These are phyloP conservation scores for Camellia oleifera DNA, from an alignment of 179 eudicot genomes.

Conservation along the genomic window DNA sequence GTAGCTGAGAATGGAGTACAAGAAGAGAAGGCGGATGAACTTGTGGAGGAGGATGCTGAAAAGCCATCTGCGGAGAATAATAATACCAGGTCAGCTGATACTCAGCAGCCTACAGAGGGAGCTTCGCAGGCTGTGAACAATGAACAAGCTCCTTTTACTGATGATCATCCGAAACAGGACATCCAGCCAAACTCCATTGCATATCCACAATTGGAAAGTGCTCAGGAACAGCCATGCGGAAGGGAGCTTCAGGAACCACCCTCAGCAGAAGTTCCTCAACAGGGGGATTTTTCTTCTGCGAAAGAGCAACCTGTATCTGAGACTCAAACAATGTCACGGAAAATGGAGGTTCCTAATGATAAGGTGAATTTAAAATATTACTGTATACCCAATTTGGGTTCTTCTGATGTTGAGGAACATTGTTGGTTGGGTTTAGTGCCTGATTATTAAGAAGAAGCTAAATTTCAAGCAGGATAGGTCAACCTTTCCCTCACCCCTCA, in stretches of 20 bases:
- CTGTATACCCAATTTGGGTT: too few relatives aligned
- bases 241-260: slow-evolving; percentile 26
- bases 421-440: neutral
- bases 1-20: neutral
- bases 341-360: slow-evolving; percentile 84
- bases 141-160: slow-evolving; percentile 21
- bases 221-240: slow-evolving; percentile 32
- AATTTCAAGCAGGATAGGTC: neutral
- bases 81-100: slow-evolving; percentile 13
- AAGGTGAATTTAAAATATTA: slow-evolving; percentile 47
- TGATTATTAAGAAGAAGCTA: neutral
- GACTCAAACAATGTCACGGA: slow-evolving; percentile 37
- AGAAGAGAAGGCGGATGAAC: slow-evolving; percentile 1
- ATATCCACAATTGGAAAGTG: slow-evolving; percentile 25
- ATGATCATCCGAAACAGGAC: slow-evolving; percentile 20
- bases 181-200: slow-evolving; percentile 19
- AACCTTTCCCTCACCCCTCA: neutral
- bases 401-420: too few relatives aligned
- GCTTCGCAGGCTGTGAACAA: neutral
- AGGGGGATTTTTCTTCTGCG: slow-evolving; percentile 31
- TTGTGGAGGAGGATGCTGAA: slow-evolving; percentile 26
- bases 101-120: slow-evolving; percentile 1
- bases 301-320: slow-evolving; percentile 38
- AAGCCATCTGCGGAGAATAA: slow-evolving; percentile 20
- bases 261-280: slow-evolving; percentile 33